Conservation (phyloP, 768 basidiomycete species). For the Epithele typhae region DNA sequence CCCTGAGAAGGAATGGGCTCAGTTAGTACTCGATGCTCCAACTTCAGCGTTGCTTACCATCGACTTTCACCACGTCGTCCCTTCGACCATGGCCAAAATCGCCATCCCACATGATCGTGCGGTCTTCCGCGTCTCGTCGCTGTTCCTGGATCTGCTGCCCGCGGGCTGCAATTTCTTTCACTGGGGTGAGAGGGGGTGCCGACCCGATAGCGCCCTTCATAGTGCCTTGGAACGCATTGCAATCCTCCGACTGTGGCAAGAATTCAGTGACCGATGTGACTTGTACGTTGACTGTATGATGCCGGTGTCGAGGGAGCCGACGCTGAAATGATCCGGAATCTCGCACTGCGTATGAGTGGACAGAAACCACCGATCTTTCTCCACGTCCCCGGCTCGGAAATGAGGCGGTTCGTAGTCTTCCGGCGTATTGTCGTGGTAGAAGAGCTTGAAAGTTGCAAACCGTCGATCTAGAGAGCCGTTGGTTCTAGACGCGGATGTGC, state of each 20-base stretch:
- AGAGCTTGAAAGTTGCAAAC: slow-evolving; percentile 85
- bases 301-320: slow-evolving; percentile 67
- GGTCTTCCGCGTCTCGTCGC: slow-evolving; percentile 51
- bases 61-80: no score
- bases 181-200: slow-evolving; percentile 45
- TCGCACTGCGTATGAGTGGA: slow-evolving; percentile 72
- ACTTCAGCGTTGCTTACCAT: no score
- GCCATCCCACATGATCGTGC: slow-evolving; percentile 66
- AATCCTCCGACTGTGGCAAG: slow-evolving; percentile 62
- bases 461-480: slow-evolving; percentile 51
- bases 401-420: slow-evolving; percentile 80
- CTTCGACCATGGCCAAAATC: no score
- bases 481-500: no score
- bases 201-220: slow-evolving; percentile 16
- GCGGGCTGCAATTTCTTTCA: slow-evolving; percentile 52
- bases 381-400: slow-evolving; percentile 66
- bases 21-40: no score
- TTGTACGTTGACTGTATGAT: slow-evolving; percentile 71
- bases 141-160: slow-evolving; percentile 57
- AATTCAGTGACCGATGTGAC: slow-evolving; percentile 72
- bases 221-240: slow-evolving; percentile 54
- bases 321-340: slow-evolving; percentile 65
- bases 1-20: no score
- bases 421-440: slow-evolving; percentile 77
- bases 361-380: slow-evolving; percentile 77